phyloP scores from a whole-genome alignment of 2,329 filamentous ascomycete genomes.

The Apiospora phragmitis region DNA sequence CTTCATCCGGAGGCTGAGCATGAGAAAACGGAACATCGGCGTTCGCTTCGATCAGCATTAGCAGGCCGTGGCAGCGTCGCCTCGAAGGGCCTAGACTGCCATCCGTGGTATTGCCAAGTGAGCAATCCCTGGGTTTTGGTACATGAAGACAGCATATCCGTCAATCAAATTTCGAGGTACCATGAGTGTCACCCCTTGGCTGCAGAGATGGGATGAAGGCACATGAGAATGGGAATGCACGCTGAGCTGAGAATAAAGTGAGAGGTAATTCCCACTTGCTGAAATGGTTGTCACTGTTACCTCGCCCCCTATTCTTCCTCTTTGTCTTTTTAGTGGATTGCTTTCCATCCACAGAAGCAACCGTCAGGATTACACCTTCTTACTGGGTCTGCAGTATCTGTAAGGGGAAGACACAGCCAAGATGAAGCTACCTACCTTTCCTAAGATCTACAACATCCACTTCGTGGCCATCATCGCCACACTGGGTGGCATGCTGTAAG shows the following conservation, averaged over 20 bases:
- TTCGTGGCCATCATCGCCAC: conserved; percentile 53
- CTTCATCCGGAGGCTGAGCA: background rate
- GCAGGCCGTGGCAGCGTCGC: background rate
- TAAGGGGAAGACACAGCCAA: background rate
- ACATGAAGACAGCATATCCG: background rate
- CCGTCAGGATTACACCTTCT: background rate
- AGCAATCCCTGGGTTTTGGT: background rate
- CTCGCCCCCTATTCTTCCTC: background rate
- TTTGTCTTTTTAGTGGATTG: background rate
- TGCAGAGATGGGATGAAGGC: background rate
- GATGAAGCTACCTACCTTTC: conserved; percentile 29
- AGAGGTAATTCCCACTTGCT: background rate
- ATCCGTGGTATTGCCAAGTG: background rate
- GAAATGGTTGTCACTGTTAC: background rate
- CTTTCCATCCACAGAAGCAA: background rate
- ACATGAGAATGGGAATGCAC: background rate
- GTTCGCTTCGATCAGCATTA: background rate
- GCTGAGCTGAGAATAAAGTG: background rate
- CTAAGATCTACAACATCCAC: conserved; percentile 55
- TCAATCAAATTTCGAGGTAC: background rate
- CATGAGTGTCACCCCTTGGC: background rate
- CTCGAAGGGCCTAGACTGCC: background rate
- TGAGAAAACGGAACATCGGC: background rate
- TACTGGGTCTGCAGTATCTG: background rate
- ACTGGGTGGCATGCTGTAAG: conserved; percentile 48